A percentile compares a stretch with the other conserved stretches of the same genome.
These are phyloP conservation scores for Stentor coeruleus DNA, from an alignment of 73 alveolate species.

Conservation along the genomic window DNA sequence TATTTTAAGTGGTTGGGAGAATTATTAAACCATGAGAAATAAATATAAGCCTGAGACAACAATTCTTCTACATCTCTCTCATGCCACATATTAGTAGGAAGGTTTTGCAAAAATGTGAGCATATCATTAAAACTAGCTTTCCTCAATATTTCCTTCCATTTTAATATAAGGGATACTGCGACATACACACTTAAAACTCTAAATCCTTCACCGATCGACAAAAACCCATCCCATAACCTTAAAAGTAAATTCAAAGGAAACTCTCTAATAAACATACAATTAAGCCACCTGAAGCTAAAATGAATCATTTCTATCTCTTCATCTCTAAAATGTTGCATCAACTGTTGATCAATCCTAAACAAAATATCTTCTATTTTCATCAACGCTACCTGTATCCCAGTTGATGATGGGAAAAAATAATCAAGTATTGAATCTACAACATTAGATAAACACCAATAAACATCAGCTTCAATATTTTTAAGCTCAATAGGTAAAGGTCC, in stretches of 20 bases:
- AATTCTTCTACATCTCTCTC: constrained; percentile 56
- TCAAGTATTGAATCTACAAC: constrained; percentile 71
- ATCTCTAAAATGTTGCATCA: constrained; percentile 45
- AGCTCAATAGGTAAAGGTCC: constrained; percentile 38
- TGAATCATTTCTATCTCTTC: constrained; percentile 63
- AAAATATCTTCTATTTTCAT: constrained; percentile 61
- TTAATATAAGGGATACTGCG: constrained; percentile 70
- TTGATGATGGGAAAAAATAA: constrained; percentile 65
- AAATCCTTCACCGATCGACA: constrained; percentile 80
- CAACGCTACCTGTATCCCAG: constrained; percentile 73
- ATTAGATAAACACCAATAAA: constrained; percentile 67
- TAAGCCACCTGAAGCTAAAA: constrained; percentile 83
- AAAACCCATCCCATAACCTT: constrained; percentile 80
- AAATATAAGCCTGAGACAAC: constrained; percentile 57
- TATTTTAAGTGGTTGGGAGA: constrained; percentile 9
- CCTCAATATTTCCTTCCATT: constrained; percentile 58
- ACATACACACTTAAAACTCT: constrained; percentile 71
- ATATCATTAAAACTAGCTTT: constrained; percentile 59
- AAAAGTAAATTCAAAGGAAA: constrained; percentile 56
- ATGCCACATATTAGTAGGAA: constrained; percentile 66
- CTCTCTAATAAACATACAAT: constrained; percentile 77
- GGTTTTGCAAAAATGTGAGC: constrained; percentile 64
- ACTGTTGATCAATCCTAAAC: constrained; percentile 55
- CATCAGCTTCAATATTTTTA: constrained; percentile 62
- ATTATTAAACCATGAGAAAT: constrained; percentile 14